Conservation (phyloP, 495 filamentous ascomycete genomes). For the Hypomontagnella submonticulosa region DNA sequence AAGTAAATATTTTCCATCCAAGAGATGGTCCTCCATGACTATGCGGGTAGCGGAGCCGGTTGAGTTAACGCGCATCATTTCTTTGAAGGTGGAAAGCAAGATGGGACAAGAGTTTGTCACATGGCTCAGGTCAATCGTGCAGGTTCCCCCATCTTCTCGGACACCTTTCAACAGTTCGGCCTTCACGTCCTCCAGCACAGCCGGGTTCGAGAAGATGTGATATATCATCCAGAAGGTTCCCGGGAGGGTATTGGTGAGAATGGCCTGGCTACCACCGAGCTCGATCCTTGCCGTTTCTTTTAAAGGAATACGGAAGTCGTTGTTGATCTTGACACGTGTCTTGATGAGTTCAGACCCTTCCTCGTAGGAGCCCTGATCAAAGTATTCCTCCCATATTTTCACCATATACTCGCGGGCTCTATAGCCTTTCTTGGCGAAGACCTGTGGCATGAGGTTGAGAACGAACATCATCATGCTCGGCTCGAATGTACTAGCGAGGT, state of each 20-base stretch:
- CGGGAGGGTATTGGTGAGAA: slow-evolving; percentile 24
- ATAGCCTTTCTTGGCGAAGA: slow-evolving; percentile 34
- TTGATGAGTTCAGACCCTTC: slow-evolving; percentile 33
- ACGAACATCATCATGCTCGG: slow-evolving; percentile 39
- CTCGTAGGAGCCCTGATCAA: slow-evolving; percentile 19
- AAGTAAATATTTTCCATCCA: slow-evolving; percentile 44
- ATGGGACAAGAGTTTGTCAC: slow-evolving; percentile 28
- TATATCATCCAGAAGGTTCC: slow-evolving; percentile 32
- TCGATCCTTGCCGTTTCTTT: slow-evolving; percentile 32
- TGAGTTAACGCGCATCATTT: slow-evolving; percentile 28
- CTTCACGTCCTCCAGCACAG: slow-evolving; percentile 9
- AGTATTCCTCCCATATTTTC: slow-evolving; percentile 35
- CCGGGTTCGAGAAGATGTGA: slow-evolving; percentile 31
- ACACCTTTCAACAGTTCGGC: slow-evolving; percentile 28
- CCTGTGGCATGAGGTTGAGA: slow-evolving; percentile 22
- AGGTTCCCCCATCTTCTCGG: not conserved
- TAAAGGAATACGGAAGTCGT: slow-evolving; percentile 21
- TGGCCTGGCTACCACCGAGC: slow-evolving; percentile 15
- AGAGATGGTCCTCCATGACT: slow-evolving; percentile 40
- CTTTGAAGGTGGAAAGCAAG: slow-evolving; percentile 35
- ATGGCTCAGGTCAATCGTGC: slow-evolving; percentile 9
- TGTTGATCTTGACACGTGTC: slow-evolving; percentile 18
- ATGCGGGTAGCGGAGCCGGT: slow-evolving; percentile 22
- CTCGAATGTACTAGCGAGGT: slow-evolving; percentile 34
- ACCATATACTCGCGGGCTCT: slow-evolving; percentile 35